Base-by-base conservation (phyloP, 73 alveolate species). In the Stentor coeruleus region DNA sequence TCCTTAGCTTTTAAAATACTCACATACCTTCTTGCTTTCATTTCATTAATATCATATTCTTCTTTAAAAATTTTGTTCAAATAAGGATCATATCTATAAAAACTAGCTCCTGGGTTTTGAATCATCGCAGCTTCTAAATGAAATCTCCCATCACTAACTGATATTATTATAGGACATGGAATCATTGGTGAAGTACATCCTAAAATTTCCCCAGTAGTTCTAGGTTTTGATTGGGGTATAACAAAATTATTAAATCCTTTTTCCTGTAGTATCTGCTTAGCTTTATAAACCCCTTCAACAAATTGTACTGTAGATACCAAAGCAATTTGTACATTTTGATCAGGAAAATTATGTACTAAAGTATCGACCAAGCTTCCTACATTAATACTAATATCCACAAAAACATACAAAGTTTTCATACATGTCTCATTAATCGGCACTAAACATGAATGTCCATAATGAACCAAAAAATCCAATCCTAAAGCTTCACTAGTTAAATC, bases 121-220 rank as follows among this genome's bases (percentile, higher is more conserved):
- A 98, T 98, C 99, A 97, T 96, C 28, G 98, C 95, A 81, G 99
- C 89, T 89, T 98, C 99, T 92, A 98, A 94, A 92, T 98, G 99
- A 89, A 98, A 98, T 87, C 99, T 88, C 0, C 99, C 99, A 90
- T 97, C 99, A 81, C 99, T 91, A 39, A 98, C 92, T 74, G 97
- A 98, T 3, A 98, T 79, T 40, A 90, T 98, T 35, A 77, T 85
- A 31, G 72, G 88, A 40, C 87, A 89, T 3, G 93, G 89, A 14
- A 97, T 74, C 39, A 82, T 86, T 14, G 99, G 99, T 14, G 99
- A 92, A n/a, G 99, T 98, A 81, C 99, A 98, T 3, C 99, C 99
- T 28, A 98, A 82, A 3, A 98, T 97, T 84, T 98, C 99, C 15
- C 99, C 99, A 3, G 93, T 92, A 2, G 97, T 89, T 86, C 99